Conservation (phyloP, 179 eudicot genomes). For the Beta corolliflora region DNA sequence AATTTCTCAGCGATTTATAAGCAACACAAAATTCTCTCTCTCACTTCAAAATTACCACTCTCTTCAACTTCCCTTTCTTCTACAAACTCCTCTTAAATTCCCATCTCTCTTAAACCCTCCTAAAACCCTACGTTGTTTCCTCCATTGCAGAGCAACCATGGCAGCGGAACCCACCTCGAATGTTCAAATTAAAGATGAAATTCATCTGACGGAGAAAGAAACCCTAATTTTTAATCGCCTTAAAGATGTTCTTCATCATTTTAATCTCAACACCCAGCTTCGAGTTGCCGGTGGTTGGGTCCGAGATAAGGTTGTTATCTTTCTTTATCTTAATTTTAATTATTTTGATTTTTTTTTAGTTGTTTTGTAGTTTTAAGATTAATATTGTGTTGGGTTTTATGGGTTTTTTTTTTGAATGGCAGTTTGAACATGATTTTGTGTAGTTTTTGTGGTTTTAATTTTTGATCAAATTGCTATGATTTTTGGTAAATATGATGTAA, state of each 20-base stretch:
- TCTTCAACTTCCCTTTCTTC: slow-evolving; percentile 2
- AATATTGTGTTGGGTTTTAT: not conserved
- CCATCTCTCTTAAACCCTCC: slow-evolving; percentile 38
- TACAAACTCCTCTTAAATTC: not conserved
- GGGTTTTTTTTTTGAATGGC: not conserved
- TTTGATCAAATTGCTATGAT: not conserved
- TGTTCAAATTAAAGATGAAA: slow-evolving; percentile 59
- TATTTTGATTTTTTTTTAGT: not conserved
- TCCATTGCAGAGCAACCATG: slow-evolving; percentile 27
- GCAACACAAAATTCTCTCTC: slow-evolving; percentile 15
- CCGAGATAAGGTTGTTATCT: slow-evolving; percentile 66
- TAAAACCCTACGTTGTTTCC: slow-evolving; percentile 34
- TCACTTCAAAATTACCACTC: not conserved
- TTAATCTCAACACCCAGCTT: slow-evolving; percentile 68
- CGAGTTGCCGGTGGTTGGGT: slow-evolving; percentile 99
- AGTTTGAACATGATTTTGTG: too few species aligned
- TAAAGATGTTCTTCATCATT: slow-evolving; percentile 58
- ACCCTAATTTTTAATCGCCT: slow-evolving; percentile 63
- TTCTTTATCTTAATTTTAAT: not conserved
- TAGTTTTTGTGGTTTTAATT: not conserved
- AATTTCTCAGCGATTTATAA: slow-evolving; percentile 5
- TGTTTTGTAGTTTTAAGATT: slow-evolving; percentile 11
- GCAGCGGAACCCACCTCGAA: slow-evolving; percentile 23
- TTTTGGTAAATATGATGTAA: not conserved
- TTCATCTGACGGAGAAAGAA: slow-evolving; percentile 71